These are phyloP conservation scores for Colletotrichum coccodes DNA, from an alignment of 2,329 filamentous ascomycete species.

Conservation along the genomic window DNA sequence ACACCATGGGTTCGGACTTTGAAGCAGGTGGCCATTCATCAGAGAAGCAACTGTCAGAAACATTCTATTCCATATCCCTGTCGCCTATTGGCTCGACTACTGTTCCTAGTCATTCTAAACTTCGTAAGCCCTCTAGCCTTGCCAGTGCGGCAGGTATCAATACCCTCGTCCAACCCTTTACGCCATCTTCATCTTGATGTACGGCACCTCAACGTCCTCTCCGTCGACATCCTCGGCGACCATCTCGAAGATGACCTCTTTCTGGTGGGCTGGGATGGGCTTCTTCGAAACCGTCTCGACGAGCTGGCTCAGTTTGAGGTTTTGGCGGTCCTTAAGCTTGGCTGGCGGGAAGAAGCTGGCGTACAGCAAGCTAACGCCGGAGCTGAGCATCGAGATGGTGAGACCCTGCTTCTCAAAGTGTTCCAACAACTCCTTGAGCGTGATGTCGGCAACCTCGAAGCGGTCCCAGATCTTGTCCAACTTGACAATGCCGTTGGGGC, in stretches of 20 bases:
- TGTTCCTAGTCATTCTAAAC: not conserved
- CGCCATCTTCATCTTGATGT: constrained; percentile 86
- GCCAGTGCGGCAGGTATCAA: not conserved
- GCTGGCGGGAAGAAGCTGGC: constrained; percentile 87
- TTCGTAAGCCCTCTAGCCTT: not conserved
- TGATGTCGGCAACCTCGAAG: constrained; percentile 90
- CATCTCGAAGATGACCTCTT: constrained; percentile 96
- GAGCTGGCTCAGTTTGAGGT: constrained; percentile 87
- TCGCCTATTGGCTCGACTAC: not conserved
- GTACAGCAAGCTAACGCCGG: constrained; percentile 94
- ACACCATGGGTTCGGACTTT: not conserved
- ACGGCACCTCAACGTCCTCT: constrained; percentile 97
- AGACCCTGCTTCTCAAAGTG: constrained; percentile 85
- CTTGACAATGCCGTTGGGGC: constrained; percentile 79
- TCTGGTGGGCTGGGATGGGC: constrained; percentile 88
- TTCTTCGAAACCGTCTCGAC: constrained; percentile 93
- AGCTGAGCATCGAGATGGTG: constrained; percentile 91
- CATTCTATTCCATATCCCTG: constrained; percentile 4
- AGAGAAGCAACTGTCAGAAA: not conserved
- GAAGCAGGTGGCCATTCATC: too few relatives aligned
- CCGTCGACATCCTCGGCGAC: constrained; percentile 89
- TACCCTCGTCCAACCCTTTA: constrained; percentile 34
- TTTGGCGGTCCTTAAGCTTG: constrained; percentile 84
- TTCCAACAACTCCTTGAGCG: constrained; percentile 83
- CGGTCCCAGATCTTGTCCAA: constrained; percentile 99